Evolutionary conservation across 768 basidiomycete genomes (phyloP), one percentile per base, ranked within the genome.

Genomic region (Termitomyces sp.): DNA sequence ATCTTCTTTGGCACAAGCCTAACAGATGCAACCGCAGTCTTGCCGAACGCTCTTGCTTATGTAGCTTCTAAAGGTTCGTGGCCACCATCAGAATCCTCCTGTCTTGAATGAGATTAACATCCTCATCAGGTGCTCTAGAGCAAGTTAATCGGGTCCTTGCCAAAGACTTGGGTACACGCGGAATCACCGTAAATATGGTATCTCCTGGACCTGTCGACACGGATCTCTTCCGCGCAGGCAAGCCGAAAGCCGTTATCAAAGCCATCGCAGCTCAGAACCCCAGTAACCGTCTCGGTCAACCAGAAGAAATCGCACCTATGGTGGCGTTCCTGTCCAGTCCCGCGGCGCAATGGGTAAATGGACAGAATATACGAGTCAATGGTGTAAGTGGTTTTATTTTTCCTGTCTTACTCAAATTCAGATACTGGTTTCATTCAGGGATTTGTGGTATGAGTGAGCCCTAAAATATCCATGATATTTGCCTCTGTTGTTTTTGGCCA

Each of bases 181-280:
- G 82, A 13, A 78, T 86, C 64, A 86, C 83, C 0, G 84, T 85
- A 42, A 86, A 87, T 72, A 80, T 79, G 20, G 70, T 87, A 58
- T 80, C 83, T 1, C 82, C 84, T 6, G 84, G 84, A 0, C 82
- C 84, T 2, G 78, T 80, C 36, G 84, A 84, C 65, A 85, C 85
- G 13, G 74, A 78, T 12, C 72, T 84, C 52, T 87, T 87, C 74
- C 78, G 83, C 16, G 72, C 75, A n/a, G 83, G 83, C 33, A 87
- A 85, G 68, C 67, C 82, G 1, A 76, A 78, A 22, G 72, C 74
- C 33, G 66, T 79, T 32, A 79, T 87, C 58, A 74, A 79, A 33
- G 70, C 71, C 22, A 78, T 86, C 46, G 78, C 77, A 1, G 76
- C 73, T 42, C 71, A 79, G 60, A 79, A 76, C 57, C 84, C 86